These are phyloP conservation scores for Nissolia schottii DNA, from an alignment of 306 rosid species.

Conservation along the genomic window DNA sequence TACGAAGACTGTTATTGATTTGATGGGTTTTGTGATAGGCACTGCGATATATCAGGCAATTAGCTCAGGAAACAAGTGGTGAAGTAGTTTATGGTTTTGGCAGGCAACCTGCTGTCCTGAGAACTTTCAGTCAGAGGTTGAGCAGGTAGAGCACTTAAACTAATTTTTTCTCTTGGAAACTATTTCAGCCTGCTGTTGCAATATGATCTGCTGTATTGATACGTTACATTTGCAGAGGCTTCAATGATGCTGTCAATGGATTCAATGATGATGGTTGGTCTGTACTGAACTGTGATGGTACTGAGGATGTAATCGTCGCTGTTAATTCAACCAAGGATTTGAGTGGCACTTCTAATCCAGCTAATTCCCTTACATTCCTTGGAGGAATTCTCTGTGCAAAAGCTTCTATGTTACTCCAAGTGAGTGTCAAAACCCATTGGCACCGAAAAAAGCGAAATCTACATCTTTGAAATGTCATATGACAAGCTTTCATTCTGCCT, in stretches of 20 bases:
- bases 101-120: slow-evolving; percentile 73
- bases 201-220: not conserved
- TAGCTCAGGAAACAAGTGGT: slow-evolving; percentile 76
- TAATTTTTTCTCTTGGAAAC: not conserved
- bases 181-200: not conserved
- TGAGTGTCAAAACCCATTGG: slow-evolving; percentile 16
- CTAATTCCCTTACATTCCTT: slow-evolving; percentile 46
- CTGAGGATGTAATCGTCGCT: slow-evolving; percentile 65
- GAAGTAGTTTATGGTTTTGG: slow-evolving; percentile 73
- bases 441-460: not conserved
- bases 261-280: slow-evolving; percentile 86
- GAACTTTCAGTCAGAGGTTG: slow-evolving; percentile 77
- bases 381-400: slow-evolving; percentile 77
- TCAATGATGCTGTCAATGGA: slow-evolving; percentile 71
- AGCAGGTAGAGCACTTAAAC: slow-evolving; percentile 39
- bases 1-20: slow-evolving; percentile 1
- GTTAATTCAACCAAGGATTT: slow-evolving; percentile 56
- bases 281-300: slow-evolving; percentile 54
- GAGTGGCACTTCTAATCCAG: slow-evolving; percentile 38
- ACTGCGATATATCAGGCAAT: slow-evolving; percentile 60
- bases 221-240: slow-evolving; percentile 48
- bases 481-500: not conserved
- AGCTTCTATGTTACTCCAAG: slow-evolving; percentile 78
- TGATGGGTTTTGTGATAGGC: slow-evolving; percentile 39
- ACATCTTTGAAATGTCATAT: not conserved